Evolutionary conservation across 1,139 yeast genomes (phyloP), one percentile per base, ranked within the genome.

Genomic region (Sugiyamaella xylanicola): DNA sequence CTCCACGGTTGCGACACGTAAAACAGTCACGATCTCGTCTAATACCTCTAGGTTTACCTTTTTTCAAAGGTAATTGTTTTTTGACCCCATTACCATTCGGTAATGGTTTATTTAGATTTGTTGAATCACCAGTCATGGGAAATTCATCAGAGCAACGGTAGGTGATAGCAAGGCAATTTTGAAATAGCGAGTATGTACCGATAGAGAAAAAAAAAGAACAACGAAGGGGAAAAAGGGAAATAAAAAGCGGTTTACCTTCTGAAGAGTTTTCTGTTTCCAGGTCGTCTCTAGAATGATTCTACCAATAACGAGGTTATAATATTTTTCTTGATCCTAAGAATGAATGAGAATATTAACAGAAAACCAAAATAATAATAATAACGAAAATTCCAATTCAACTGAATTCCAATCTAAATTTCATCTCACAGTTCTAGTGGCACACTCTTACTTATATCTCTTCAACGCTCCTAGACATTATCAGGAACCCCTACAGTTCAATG

Each of bases 11-110:
- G 36, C 56, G 55, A 51, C 67, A 63, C 3, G 64, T 63, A 42
- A 61, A 63, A 48, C 67, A 63, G 51, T 63, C 66, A 17, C 66
- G 56, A 41, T 63, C 66, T 37, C 61, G 49, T 27, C 66, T 56
- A 20, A 61, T 51, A 11, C 66, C 66, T 20, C 66, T 56, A 7
- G 65, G 65, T 45, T 61, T 60, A 7, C 65, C 65, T 48, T 63
- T 63, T 39, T 53, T 45, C 11, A 39, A 5, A 15, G 51, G 52
- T 27, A 20, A 13, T 15, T 40, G 52, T 22, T 48, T 48, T 20
- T 41, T 48, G 27, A 48, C 27, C 25, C 45, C 37, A 37, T 37
- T 36, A 25, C 43, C 43, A 8, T 16, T 25, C n/a, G 32, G 17
- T 15, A 15, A 16, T 1, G 42, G 17, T 15, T 46, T 46, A 32